phyloP scores from a whole-genome alignment of 106 monocot species.

The Chionographis japonica region DNA sequence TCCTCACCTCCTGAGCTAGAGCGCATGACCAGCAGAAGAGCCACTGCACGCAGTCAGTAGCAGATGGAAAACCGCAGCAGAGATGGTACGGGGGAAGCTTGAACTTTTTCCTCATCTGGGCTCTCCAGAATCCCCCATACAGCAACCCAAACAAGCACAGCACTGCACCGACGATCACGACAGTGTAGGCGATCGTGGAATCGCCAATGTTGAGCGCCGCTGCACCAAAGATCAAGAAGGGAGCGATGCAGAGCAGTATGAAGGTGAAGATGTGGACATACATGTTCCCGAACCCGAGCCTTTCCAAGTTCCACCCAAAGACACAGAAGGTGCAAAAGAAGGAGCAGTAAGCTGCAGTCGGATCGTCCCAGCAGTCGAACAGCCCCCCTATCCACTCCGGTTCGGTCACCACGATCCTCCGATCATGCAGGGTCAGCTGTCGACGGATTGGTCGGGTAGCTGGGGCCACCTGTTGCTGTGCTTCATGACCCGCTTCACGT shows the following conservation, averaged over 20 bases:
- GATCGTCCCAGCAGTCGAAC: conserved; percentile 18
- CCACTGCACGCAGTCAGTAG: conserved; percentile 31
- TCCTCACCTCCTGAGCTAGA: conserved; percentile 39
- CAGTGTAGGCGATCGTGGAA: conserved; percentile 2
- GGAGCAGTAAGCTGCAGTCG: not conserved
- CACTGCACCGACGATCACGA: conserved; percentile 10
- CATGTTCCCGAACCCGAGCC: conserved; percentile 37
- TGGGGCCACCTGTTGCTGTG: not conserved
- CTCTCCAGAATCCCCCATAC: conserved; percentile 50
- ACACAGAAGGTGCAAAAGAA: conserved; percentile 32
- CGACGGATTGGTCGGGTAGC: not conserved
- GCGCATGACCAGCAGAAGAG: conserved; percentile 40
- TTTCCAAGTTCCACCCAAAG: conserved; percentile 39
- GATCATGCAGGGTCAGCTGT: not conserved
- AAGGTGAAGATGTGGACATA: conserved; percentile 35
- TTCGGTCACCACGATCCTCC: conserved; percentile 1
- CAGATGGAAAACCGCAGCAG: conserved; percentile 3
- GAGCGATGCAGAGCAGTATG: conserved; percentile 14
- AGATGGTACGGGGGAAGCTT: conserved; percentile 21
- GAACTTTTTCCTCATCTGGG: conserved; percentile 29
- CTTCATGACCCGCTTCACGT: conserved; percentile 12
- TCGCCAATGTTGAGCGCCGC: conserved; percentile 24
- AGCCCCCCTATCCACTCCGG: conserved; percentile 23
- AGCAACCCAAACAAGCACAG: conserved; percentile 23
- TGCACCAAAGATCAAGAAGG: conserved; percentile 21